A percentile compares a stretch with the other conserved stretches of the same genome.
Conservation (phyloP, 73 alveolate species). For the Uronychia setigera region DNA sequence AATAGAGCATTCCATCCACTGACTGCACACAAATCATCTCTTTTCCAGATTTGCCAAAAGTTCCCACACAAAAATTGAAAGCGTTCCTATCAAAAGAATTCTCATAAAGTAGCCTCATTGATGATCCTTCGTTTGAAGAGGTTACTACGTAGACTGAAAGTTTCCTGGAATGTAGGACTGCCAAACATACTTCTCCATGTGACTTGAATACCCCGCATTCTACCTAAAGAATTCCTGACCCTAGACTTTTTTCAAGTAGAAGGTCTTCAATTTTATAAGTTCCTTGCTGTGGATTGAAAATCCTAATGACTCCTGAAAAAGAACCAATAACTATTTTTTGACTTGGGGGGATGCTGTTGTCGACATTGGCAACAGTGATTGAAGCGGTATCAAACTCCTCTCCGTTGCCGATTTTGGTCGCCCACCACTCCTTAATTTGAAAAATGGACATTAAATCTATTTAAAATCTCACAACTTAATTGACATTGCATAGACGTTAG, state of each 20-base stretch:
- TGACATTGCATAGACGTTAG: too few relatives aligned
- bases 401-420: conserved; percentile 27
- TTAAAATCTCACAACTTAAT: too few relatives aligned
- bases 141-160: conserved; percentile 59
- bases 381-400: conserved; percentile 71
- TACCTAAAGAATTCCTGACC: conserved; percentile 68
- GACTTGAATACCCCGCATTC: conserved; percentile 58
- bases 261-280: conserved; percentile 56
- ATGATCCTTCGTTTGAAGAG: conserved; percentile 48
- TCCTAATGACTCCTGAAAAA: conserved; percentile 59
- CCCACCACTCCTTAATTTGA: too few relatives aligned
- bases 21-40: conserved; percentile 77
- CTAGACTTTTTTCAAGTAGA: conserved; percentile 55
- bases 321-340: conserved; percentile 69
- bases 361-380: conserved; percentile 75
- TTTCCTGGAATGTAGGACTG: conserved; percentile 77
- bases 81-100: conserved; percentile 74
- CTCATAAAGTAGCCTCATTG: conserved; percentile 54
- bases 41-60: conserved; percentile 68
- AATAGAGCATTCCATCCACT: conserved; percentile 76
- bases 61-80: conserved; percentile 71
- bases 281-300: conserved; percentile 65
- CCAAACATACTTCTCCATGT: conserved; percentile 54
- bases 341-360: conserved; percentile 51
- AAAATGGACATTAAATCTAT: too few relatives aligned